These are phyloP conservation scores for Trifolium dubium DNA, from an alignment of 306 rosid genomes.

Conservation along the genomic window DNA sequence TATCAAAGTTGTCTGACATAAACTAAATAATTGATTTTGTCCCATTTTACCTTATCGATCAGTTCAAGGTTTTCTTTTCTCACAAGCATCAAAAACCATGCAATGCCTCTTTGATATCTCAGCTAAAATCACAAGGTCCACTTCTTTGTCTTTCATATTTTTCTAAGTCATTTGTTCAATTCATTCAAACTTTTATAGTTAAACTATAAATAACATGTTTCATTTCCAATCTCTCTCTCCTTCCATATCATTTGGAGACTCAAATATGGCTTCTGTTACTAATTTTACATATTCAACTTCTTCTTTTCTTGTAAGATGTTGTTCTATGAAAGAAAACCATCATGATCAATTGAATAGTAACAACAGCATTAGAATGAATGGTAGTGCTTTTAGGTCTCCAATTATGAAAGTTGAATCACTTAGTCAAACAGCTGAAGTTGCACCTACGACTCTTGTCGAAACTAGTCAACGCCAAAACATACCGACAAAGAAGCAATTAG, in stretches of 20 bases:
- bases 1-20: conserved; percentile 33
- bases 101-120: conserved; percentile 48
- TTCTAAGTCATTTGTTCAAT: conserved; percentile 20
- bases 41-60: conserved; percentile 39
- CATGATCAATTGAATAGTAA: conserved; percentile 45
- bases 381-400: conserved; percentile 39
- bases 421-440: conserved; percentile 44
- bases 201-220: conserved; percentile 38
- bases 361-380: conserved; percentile 58
- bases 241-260: conserved; percentile 2
- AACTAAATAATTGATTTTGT: conserved; percentile 43
- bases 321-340: conserved; percentile 53
- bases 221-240: conserved; percentile 32
- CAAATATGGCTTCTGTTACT: conserved; percentile 46
- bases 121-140: conserved; percentile 40
- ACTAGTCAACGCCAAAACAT: conserved; percentile 72
- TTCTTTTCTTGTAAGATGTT: conserved; percentile 44
- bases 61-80: conserved; percentile 41
- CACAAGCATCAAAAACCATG: conserved; percentile 41
- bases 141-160: conserved; percentile 39
- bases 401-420: conserved; percentile 47
- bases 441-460: conserved; percentile 36
- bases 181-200: conserved; percentile 30
- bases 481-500: conserved; percentile 79
- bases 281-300: conserved; percentile 43